These are phyloP conservation scores for Limnanthes douglasii DNA, from an alignment of 345 rosid genomes.

Conservation along the genomic window DNA sequence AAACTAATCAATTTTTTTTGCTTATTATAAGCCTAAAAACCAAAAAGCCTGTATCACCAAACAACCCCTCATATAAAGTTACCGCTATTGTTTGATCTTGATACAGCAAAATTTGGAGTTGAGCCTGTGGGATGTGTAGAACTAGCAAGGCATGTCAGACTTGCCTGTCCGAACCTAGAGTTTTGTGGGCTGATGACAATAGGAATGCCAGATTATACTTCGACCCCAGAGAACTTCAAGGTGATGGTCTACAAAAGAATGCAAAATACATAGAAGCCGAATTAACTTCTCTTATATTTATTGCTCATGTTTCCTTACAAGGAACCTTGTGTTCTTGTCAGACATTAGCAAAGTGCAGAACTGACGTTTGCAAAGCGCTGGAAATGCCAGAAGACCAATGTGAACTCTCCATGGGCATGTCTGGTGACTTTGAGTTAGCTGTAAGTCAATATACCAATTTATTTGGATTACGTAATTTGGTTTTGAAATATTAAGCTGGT, in stretches of 20 bases:
- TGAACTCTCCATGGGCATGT: constrained; percentile 98
- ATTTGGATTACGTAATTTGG: background rate
- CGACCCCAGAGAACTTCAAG: constrained; percentile 96
- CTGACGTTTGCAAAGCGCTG: constrained; percentile 72
- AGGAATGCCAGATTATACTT: constrained; percentile 83
- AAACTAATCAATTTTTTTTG: too few species aligned
- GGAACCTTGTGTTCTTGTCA: constrained; percentile 12
- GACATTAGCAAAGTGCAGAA: constrained; percentile 80
- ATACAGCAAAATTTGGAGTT: constrained; percentile 83
- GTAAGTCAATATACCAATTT: constrained; percentile 26
- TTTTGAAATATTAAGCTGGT: background rate
- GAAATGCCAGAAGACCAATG: constrained; percentile 75
- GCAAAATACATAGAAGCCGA: too few species aligned
- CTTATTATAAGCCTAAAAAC: too few species aligned
- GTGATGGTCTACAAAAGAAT: constrained; percentile 24
- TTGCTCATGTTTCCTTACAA: constrained; percentile 1
- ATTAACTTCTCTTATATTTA: constrained; percentile 2
- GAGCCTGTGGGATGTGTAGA: constrained; percentile 77
- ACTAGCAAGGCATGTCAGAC: constrained; percentile 55
- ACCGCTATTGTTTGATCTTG: constrained; percentile 3
- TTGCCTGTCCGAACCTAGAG: constrained; percentile 61
- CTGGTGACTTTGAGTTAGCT: constrained; percentile 81
- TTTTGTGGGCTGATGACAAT: constrained; percentile 91
- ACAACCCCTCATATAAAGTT: too few species aligned
- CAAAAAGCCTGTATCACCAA: too few species aligned